Evolutionary conservation across 768 basidiomycete genomes (phyloP), one percentile per base, ranked within the genome.

Genomic region (Candolleomyces aberdarensis): DNA sequence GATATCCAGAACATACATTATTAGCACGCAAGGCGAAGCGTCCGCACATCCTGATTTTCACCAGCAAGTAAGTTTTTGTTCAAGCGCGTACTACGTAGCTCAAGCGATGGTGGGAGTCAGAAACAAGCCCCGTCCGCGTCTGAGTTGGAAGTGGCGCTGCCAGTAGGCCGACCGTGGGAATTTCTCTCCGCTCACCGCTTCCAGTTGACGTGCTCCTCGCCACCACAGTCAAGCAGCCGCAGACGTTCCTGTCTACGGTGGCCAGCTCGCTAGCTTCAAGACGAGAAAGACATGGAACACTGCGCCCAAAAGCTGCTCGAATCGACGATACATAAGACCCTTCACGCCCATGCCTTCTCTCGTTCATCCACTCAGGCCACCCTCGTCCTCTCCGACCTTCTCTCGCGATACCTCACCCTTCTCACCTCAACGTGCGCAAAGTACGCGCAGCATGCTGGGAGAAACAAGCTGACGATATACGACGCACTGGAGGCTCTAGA

Each of bases 261-360:
- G 36, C 8, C 36, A 7, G 36, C 36, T 11, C 11, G 6, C 36
- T 36, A 36, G 36, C 36, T 7, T 36, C 6, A 36, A 7, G 36
- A 36, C 36, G 36, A 36, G 36, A 56, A 22, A 26, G 17, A 14
- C 57, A 86, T 85, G 85, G 84, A 88, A 62, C 70, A 72, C 59
- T 82, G 81, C 29, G 75, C 84, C 0, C 75, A 80, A 62, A 87
- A 83, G 67, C 70, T 91, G 58, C 78, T 92, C 61, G 89, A 91
- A 74, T 79, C 86, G 3, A 84, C 83, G 0, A 82, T 84, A 1
- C 80, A 86, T 70, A 83, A 85, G 58, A 88, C 89, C 17, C 80
- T 93, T 15, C 91, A 93, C 64, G 87, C 90, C 0, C 85, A 92
- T 64, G 80, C 81, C 63, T 94, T 94, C 74, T 85, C 88, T 41